Evolutionary conservation across 768 basidiomycete species (phyloP), one percentile per base, ranked within the genome.

Genomic region (Termitomyces sp.): DNA sequence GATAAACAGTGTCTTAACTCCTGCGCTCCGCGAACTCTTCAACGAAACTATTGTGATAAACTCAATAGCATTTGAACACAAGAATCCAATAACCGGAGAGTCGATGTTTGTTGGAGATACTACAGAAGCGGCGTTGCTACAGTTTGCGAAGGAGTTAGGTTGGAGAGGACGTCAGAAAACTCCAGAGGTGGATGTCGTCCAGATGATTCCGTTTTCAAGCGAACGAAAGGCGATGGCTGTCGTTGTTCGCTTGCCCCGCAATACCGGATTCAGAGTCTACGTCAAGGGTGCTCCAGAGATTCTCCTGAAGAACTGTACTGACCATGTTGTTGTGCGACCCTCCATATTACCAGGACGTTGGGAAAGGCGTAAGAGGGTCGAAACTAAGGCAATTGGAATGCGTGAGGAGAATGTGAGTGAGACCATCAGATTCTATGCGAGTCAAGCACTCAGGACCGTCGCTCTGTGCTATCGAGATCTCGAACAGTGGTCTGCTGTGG

Each of bases 351-450:
- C 70, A 17, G 55, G 51, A 4, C 51, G 45, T 7, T 66, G 70
- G 1, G 63, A 66, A 31, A 71, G 32, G 7, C 38, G 52, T 9
- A 52, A 70, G 5, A 66, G 57, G 20, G 64, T 96, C 49, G 81
- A 87, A 70, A 86, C 84, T 2, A 75, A 71, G 60, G 72, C 72
- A 1, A 93, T 97, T 60, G 86, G 86, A 66, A 78, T 83, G 10
- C 76, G 87, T 15, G 86, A 88, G 14, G 79, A 90, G 69, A 98
- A 98, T 70, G 93, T 98, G 71, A 83, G 82, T 32, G 84, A 92
- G 49, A 98, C 96, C 14, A 98, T 96, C 74, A 96, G 96, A 65
- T 96, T 97, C 75, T 98, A 99, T 72, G 96, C 96, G 68, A 96
- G 96, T 73, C 96, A 98, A 77, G 91, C 87, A 12, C 86, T 98